Evolutionary conservation across 352 stramenopile genomes (phyloP).

Genomic region (Phytophthora hybrid): DNA sequence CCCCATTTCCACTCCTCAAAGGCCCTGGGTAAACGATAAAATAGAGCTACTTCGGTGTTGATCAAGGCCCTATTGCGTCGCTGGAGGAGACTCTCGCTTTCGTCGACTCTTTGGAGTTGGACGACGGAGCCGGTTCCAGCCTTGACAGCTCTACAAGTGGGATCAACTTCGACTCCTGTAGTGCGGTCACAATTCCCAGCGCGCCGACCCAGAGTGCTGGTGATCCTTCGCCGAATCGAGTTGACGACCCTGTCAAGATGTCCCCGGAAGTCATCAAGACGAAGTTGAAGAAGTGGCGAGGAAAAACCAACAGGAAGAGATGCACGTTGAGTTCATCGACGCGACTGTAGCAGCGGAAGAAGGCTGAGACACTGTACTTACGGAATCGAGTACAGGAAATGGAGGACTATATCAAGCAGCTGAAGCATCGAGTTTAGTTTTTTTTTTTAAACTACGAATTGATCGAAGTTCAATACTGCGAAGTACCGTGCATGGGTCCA

Average conservation of each 20-base stretch:
- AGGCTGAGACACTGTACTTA: constrained; percentile 11
- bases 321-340: constrained; percentile 15
- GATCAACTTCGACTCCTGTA: not conserved
- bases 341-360: constrained; percentile 11
- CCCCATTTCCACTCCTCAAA: not conserved
- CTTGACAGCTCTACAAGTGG: not conserved
- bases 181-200: not conserved
- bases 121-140: not conserved
- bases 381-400: constrained; percentile 4
- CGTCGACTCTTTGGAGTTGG: not conserved
- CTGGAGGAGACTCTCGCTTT: constrained; percentile 1
- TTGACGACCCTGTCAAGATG: not conserved
- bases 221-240: not conserved
- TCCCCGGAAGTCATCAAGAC: not conserved
- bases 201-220: not conserved
- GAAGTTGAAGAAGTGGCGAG: not conserved
- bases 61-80: not conserved
- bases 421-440: not conserved
- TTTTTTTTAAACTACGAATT: not conserved
- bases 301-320: constrained; percentile 1
- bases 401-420: constrained; percentile 6
- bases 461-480: not conserved
- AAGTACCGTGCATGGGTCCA: not conserved
- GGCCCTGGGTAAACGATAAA: not conserved
- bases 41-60: not conserved